A percentile compares a stretch with the other conserved stretches of the same genome.
These are phyloP conservation scores for Phlyctochytrium bullatum DNA, from an alignment of 192 early-diverging fungal genomes.

Conservation along the genomic window DNA sequence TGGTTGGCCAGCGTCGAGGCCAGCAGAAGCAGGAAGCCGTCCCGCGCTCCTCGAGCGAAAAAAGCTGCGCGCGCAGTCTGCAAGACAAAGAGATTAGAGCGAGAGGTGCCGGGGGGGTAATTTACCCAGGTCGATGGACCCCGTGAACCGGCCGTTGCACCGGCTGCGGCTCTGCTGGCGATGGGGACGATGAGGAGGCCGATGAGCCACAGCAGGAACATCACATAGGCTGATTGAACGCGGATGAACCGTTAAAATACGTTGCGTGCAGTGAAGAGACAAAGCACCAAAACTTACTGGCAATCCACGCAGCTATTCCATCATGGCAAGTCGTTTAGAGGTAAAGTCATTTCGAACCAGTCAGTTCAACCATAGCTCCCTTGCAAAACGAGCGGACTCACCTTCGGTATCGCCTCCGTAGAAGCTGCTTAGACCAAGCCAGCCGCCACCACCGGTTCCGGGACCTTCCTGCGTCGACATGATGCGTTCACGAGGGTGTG, in stretches of 20 bases:
- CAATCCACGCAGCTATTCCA: background rate
- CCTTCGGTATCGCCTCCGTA: background rate
- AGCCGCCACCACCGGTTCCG: background rate
- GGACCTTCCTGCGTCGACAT: background rate
- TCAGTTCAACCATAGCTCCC: no score
- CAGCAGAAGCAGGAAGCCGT: conserved; percentile 29
- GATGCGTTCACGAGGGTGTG: no score
- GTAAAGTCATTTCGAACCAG: no score
- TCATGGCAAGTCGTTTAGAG: no score
- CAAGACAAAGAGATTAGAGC: no score
- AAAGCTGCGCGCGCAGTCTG: background rate
- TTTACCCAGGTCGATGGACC: no score
- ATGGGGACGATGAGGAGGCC: conserved; percentile 3
- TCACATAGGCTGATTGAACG: background rate
- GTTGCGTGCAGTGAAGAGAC: background rate
- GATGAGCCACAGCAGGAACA: background rate
- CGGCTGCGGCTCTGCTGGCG: background rate
- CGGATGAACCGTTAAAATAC: background rate
- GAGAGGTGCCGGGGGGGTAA: no score
- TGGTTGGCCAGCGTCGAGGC: conserved; percentile 23
- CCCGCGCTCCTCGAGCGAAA: conserved; percentile 30
- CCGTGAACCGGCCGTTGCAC: no score
- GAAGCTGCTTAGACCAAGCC: background rate
- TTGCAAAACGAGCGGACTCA: no score
- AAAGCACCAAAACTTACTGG: background rate